A percentile compares a stretch with the other conserved stretches of the same genome.
Evolutionary conservation across 2,329 filamentous ascomycete species (phyloP).

Genomic region (Alternaria rosae): DNA sequence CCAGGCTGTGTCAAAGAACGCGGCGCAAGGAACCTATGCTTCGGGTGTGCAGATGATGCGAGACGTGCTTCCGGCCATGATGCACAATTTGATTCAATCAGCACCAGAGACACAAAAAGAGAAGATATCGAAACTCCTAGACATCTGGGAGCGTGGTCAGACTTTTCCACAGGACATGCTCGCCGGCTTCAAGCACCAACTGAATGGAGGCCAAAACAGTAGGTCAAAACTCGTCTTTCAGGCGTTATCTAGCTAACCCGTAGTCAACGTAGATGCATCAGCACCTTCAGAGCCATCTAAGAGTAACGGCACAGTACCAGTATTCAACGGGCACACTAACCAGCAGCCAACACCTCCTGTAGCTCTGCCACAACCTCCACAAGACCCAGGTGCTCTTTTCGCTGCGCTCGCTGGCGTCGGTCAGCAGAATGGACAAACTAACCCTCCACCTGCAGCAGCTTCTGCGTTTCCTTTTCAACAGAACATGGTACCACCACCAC

Average conservation of each 20-base stretch:
- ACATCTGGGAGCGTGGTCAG: slow-evolving; percentile 96
- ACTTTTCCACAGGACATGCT: slow-evolving; percentile 88
- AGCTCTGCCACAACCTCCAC: slow-evolving; percentile 27
- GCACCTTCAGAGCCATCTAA: slow-evolving; percentile 41
- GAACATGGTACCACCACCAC: slow-evolving; percentile 40
- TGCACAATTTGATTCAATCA: slow-evolving; percentile 91
- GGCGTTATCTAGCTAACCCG: slow-evolving; percentile 18
- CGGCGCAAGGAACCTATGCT: slow-evolving; percentile 90
- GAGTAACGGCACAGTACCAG: slow-evolving; percentile 28
- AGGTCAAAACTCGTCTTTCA: slow-evolving; percentile 56
- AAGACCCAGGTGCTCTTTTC: slow-evolving; percentile 42
- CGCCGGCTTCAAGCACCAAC: slow-evolving; percentile 80
- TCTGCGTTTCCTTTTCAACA: slow-evolving; percentile 39
- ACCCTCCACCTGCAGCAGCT: slow-evolving; percentile 31
- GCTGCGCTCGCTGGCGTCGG: slow-evolving; percentile 43
- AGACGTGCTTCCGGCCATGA: slow-evolving; percentile 89
- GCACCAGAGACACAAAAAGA: slow-evolving; percentile 95
- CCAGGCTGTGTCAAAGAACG: slow-evolving; percentile 78
- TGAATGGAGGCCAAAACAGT: slow-evolving; percentile 71
- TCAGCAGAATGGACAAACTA: slow-evolving; percentile 42
- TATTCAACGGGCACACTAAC: slow-evolving; percentile 37
- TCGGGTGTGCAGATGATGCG: slow-evolving; percentile 96
- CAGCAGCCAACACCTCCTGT: slow-evolving; percentile 29
- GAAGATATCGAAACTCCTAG: slow-evolving; percentile 93
- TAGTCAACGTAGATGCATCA: slow-evolving; percentile 23